A percentile compares a stretch with the other conserved stretches of the same genome.
Evolutionary conservation across 805 yeast species (phyloP).

Genomic region (Metschnikowia vanudenii): DNA sequence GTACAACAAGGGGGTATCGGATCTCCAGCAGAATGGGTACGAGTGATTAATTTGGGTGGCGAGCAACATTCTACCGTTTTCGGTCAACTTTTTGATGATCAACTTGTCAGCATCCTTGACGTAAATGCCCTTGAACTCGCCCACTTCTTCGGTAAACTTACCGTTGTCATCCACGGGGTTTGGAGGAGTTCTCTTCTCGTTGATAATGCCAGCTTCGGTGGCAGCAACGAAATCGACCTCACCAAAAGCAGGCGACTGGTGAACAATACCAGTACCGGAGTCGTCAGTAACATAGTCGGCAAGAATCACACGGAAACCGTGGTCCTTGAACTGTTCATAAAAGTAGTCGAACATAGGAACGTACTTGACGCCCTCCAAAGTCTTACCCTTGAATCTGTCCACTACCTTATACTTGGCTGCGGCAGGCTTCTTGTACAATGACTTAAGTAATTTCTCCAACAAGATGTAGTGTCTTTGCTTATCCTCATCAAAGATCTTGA

Average conservation of each 20-base stretch:
- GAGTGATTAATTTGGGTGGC: constrained; percentile 88
- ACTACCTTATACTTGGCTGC: constrained; percentile 82
- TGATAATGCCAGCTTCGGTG: constrained; percentile 69
- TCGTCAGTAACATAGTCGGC: constrained; percentile 88
- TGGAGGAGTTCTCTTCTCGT: constrained; percentile 72
- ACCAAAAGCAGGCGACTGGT: constrained; percentile 98
- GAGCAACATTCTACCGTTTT: constrained; percentile 68
- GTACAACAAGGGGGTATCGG: constrained; percentile 95
- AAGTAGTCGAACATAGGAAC: constrained; percentile 84
- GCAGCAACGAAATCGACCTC: constrained; percentile 94
- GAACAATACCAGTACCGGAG: constrained; percentile 99
- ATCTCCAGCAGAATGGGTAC: constrained; percentile 99
- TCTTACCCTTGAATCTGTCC: constrained; percentile 76
- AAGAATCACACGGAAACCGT: constrained; percentile 77
- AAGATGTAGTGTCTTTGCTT: constrained; percentile 77
- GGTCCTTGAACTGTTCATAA: constrained; percentile 66
- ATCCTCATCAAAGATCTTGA: constrained; percentile 88
- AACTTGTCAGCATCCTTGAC: constrained; percentile 95
- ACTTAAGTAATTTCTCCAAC: constrained; percentile 75
- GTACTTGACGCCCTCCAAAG: constrained; percentile 76
- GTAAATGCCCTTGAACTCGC: constrained; percentile 75
- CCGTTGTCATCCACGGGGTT: constrained; percentile 96
- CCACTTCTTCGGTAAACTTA: constrained; percentile 69
- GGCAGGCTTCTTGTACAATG: constrained; percentile 92
- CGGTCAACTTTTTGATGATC: constrained; percentile 82